Base-by-base conservation (phyloP, 768 basidiomycete genomes). In the Boletus pseudo-olivaceus region DNA sequence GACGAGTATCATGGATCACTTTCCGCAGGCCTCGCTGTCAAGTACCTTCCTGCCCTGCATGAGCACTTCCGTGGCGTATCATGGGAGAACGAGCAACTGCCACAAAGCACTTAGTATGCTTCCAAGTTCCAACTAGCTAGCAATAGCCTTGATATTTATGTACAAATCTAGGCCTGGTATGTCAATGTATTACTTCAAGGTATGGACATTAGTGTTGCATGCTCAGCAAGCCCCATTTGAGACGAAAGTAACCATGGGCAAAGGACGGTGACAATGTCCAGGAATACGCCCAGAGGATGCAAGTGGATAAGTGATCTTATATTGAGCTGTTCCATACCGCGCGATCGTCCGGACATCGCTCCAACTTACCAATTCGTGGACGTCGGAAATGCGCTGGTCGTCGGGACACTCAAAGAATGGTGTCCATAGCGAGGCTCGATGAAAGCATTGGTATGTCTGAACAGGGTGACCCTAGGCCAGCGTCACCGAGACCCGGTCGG, bases 1-100 rank as follows among this genome's bases (percentile, higher is more conserved):
- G 62, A 68, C 5, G 66, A 66, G 45, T 54, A 68, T 32, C 66
- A 67, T 17, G 66, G 67, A 19, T 42, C 61, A 4, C 46, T 68
- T 19, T 60, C 59, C 30, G 47, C 64, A 20, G 40, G 37, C 32
- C 26, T 66, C 4, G 61, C 45, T 33, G 9, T 54, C 32, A 5
- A n/a, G 3, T 48, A 48, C 8, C 51, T 59, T 23, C 58, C 58
- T 14, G 30, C 4, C 3, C 32, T 59, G 3, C 37, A 60, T 6
- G 3, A 20, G 5, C 6, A 17, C 3, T 54, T 59, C 2, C 1
- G 11, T 17, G 32, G 23, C 0, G 6, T 47, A 35, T 33, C 32
- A 8, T 45, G 30, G 44, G 44, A 12, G 11, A 11, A 6, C 1
- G 17, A 2, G 19, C 3, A 10, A 34, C 15, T 7, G 11, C 23